Evolutionary conservation across 768 basidiomycete genomes (phyloP), one percentile per base, ranked within the genome.

Genomic region (Polyporus arcularius): DNA sequence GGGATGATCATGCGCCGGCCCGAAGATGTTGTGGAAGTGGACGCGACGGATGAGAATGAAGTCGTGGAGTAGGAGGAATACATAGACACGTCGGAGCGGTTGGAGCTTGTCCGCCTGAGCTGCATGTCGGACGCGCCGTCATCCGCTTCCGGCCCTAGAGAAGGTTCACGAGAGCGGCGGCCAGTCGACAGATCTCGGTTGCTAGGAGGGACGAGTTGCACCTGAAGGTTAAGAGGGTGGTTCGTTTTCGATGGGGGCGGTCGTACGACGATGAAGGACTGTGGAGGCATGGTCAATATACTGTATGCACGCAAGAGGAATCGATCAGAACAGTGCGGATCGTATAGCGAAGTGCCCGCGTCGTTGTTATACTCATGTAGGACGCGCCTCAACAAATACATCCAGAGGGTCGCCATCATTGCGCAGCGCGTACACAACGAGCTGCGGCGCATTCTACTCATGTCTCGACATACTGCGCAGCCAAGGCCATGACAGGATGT

Each of bases 241-340:
- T 90, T 90, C n/a, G 84, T 80, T 67, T 87, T 86, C 6, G 90
- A 85, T 0, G 93, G 92, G 2, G 94, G 94, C 4, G 95, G 95
- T 52, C 92, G 86, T 57, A 96, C 95, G 69, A 96, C 86, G 58
- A 96, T 91, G 76, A 95, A 94, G 0, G 90, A 92, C 94, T 96
- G 70, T 31, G 31, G 43, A 60, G 49, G 46, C 46, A 48, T 48
- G 21, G 46, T 48, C 11, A 28, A 21, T 11, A 28, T 35, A 35
- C 7, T 26, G 35, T 26, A 26, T 8, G 46, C 14, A 26, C 21
- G 21, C 21, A 1, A 14, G 9, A 4, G 46, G 21, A 12, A 26
- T 14, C 6, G 21, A 11, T 48, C 21, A 26, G 14, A 48, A 48
- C 46, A 26, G 21, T 12, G 26, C 26, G 46, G 26, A 18, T 14